Evolutionary conservation across 441 rosid genomes (phyloP), one percentile per base, ranked within the genome.

Genomic region (Flueggea neowawraea): DNA sequence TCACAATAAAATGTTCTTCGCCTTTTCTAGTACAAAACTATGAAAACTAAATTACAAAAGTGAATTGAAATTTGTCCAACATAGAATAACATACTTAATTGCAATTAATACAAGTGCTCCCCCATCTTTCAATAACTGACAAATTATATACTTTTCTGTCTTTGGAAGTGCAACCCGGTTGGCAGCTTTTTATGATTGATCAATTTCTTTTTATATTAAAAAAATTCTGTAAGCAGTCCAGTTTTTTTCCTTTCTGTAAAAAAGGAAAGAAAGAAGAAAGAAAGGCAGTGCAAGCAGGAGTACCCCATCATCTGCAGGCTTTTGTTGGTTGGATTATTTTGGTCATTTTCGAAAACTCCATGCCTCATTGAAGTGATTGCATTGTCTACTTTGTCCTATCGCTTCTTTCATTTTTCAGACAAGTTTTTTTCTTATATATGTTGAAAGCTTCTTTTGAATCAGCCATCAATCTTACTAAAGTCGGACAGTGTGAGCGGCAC

Each of bases 291-390:
- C 12, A 16, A 8, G 15, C 9, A 51, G 10, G 16, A 31, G 65
- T 56, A 64, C 71, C 60, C 55, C 69, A 69, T 75, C 77, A 69
- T 61, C 66, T 72, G 74, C 84, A 77, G 84, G 79, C 75, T 73
- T 78, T 82, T 55, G 51, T 48, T 65, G 59, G 73, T 57, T 70
- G 73, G 75, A 70, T 54, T 57, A 58, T 52, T 69, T 75, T 75
- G 79, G 69, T 70, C 78, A 61, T 66, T 73, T 78, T 76, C 81
- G 75, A 71, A 74, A 76, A 69, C 41, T 74, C 80, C 86, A 73
- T 41, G 55, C 36, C 60, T 58, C 51, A 58, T 73, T 64, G 64
- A 56, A 41, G 62, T 76, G 68, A 62, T 65, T 70, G 76, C 76
- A 69, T 65, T 67, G 1, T 36, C 41, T 36, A 36, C 41, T 36